Evolutionary conservation across 495 filamentous ascomycete genomes (phyloP).

Genomic region (Penicillium odoratum): DNA sequence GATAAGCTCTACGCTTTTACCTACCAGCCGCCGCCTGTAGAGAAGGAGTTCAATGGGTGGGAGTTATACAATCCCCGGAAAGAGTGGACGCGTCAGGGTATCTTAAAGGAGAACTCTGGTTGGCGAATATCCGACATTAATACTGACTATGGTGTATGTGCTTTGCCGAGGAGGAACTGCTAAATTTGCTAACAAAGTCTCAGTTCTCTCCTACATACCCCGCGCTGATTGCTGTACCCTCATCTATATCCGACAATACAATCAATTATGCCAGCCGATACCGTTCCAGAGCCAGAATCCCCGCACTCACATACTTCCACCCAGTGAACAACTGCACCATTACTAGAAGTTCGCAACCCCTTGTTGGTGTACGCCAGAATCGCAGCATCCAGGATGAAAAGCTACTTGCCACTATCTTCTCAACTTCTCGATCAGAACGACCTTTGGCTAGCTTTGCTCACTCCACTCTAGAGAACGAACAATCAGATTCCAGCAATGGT

Average conservation of each 20-base stretch:
- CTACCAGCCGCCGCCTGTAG: constrained; percentile 71
- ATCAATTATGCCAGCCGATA: constrained; percentile 91
- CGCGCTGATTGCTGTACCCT: constrained; percentile 76
- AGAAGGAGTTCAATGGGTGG: constrained; percentile 81
- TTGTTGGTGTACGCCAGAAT: constrained; percentile 83
- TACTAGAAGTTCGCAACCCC: constrained; percentile 88
- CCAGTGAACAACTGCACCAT: constrained; percentile 97
- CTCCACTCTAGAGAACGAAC: constrained; percentile 49
- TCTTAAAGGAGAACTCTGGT: constrained; percentile 72
- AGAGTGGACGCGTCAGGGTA: constrained; percentile 80
- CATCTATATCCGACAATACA: constrained; percentile 89
- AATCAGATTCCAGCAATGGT: constrained; percentile 57
- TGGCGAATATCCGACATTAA: constrained; percentile 96
- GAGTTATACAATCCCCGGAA: constrained; percentile 79
- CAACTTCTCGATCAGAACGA: constrained; percentile 59
- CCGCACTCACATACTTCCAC: constrained; percentile 87
- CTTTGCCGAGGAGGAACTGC: neutral
- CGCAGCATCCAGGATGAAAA: constrained; percentile 96
- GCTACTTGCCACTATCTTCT: constrained; percentile 88
- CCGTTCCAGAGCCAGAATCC: constrained; percentile 84
- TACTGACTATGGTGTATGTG: constrained; percentile 66
- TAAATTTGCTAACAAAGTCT: constrained; percentile 26
- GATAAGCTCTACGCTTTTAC: constrained; percentile 92
- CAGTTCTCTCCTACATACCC: constrained; percentile 97
- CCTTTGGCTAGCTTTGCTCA: constrained; percentile 47